These are phyloP conservation scores for Neurospora pannonica DNA, from an alignment of 495 filamentous ascomycete species.

Conservation along the genomic window DNA sequence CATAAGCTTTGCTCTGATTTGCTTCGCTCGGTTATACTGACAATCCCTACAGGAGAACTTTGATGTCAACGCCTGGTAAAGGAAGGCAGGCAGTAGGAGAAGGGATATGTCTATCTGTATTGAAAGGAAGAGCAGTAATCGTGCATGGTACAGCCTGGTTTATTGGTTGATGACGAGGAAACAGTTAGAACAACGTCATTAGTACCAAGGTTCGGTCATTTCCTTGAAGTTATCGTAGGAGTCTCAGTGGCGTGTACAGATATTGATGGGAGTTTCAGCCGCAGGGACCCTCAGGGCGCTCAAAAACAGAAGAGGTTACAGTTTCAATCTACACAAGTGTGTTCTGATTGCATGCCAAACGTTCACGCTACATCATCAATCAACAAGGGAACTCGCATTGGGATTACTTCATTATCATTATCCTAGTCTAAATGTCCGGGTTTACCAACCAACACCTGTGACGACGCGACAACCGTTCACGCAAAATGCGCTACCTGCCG, in stretches of 20 bases:
- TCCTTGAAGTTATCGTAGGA: background rate
- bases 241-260: background rate
- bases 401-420: background rate
- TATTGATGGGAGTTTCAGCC: background rate
- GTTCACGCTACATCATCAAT: background rate
- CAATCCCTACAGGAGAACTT: slow-evolving; percentile 55
- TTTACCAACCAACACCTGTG: background rate
- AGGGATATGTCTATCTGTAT: background rate
- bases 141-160: background rate
- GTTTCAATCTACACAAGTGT: background rate
- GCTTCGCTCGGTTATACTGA: slow-evolving; percentile 7
- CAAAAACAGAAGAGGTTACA: background rate
- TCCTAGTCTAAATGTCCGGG: background rate
- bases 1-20: slow-evolving; percentile 1
- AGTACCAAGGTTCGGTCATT: background rate
- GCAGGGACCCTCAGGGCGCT: background rate
- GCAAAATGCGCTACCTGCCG: background rate
- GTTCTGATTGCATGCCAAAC: background rate
- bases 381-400: background rate
- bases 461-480: background rate
- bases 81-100: background rate
- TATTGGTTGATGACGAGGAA: background rate
- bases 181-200: background rate
- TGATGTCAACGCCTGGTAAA: slow-evolving; percentile 67
- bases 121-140: background rate